Conservation (phyloP, 164 flowering plant genomes). For the Brasenia schreberi region DNA sequence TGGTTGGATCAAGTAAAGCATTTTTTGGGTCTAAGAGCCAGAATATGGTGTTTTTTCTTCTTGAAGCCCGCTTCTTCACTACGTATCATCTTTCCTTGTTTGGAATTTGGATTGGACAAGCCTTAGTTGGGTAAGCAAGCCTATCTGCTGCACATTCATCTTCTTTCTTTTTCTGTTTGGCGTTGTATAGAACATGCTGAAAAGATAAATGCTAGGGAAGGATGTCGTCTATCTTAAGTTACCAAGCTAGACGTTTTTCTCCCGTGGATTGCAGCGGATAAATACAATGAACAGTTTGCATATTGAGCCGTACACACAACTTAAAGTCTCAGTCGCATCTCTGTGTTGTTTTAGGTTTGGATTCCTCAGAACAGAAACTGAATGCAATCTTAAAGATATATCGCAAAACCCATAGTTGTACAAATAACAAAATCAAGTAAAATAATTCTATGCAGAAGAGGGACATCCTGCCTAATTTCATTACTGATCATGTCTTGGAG, state of each 20-base stretch:
- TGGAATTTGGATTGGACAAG: neutral
- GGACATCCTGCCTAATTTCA: no score
- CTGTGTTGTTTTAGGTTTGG: neutral
- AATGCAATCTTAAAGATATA: no score
- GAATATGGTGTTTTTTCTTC: neutral
- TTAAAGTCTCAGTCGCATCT: neutral
- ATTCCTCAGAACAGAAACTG: neutral
- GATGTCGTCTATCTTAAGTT: neutral
- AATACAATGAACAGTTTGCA: neutral
- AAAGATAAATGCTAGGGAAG: neutral
- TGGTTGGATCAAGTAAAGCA: neutral
- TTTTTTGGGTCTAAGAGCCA: neutral
- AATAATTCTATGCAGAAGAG: no score
- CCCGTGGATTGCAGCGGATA: neutral
- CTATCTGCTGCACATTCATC: neutral
- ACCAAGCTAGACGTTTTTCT: neutral
- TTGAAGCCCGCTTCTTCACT: neutral
- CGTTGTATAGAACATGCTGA: neutral
- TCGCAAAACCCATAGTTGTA: no score
- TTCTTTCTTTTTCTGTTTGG: neutral
- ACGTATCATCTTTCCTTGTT: neutral
- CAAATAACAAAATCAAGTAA: no score
- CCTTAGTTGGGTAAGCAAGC: neutral
- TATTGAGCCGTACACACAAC: neutral
- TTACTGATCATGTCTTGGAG: no score